Evolutionary conservation across 2,329 filamentous ascomycete genomes (phyloP).

Genomic region (Zymoseptoria pseudotritici): DNA sequence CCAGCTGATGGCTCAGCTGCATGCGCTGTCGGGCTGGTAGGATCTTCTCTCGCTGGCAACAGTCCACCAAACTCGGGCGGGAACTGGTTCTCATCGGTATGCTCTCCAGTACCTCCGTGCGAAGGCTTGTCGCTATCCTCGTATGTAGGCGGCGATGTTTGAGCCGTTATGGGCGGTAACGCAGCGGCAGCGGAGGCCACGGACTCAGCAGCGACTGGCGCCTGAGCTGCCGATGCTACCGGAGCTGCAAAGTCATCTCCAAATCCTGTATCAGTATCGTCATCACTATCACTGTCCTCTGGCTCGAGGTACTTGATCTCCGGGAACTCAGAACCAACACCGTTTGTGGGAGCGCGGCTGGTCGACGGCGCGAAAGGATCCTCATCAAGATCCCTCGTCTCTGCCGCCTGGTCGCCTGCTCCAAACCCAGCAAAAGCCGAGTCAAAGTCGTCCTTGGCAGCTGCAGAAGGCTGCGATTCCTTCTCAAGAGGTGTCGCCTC

Average conservation of each 20-base stretch:
- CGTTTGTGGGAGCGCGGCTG: slow-evolving; percentile 33
- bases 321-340: slow-evolving; percentile 62
- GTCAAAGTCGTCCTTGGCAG: slow-evolving; percentile 63
- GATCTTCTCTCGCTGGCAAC: slow-evolving; percentile 49
- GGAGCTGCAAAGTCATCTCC: slow-evolving; percentile 74
- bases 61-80: slow-evolving; percentile 50
- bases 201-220: background rate
- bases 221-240: slow-evolving; percentile 45
- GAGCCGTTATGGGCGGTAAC: slow-evolving; percentile 48
- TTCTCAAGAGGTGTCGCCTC: slow-evolving; percentile 41
- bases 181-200: slow-evolving; percentile 4
- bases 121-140: slow-evolving; percentile 35
- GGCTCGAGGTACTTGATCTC: slow-evolving; percentile 81
- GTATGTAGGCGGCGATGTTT: slow-evolving; percentile 53
- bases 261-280: slow-evolving; percentile 60
- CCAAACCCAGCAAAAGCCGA: slow-evolving; percentile 73
- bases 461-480: slow-evolving; percentile 34
- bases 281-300: slow-evolving; percentile 59
- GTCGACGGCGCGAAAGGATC: slow-evolving; percentile 41
- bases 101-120: slow-evolving; percentile 28
- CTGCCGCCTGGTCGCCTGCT: slow-evolving; percentile 22
- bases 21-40: slow-evolving; percentile 28
- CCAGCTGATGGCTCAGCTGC: slow-evolving; percentile 3
- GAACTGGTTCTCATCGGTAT: slow-evolving; percentile 33
- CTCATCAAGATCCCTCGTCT: slow-evolving; percentile 10